A percentile compares a stretch with the other conserved stretches of the same genome.
Evolutionary conservation across 441 rosid genomes (phyloP).

Genomic region (Gossypium laxum): DNA sequence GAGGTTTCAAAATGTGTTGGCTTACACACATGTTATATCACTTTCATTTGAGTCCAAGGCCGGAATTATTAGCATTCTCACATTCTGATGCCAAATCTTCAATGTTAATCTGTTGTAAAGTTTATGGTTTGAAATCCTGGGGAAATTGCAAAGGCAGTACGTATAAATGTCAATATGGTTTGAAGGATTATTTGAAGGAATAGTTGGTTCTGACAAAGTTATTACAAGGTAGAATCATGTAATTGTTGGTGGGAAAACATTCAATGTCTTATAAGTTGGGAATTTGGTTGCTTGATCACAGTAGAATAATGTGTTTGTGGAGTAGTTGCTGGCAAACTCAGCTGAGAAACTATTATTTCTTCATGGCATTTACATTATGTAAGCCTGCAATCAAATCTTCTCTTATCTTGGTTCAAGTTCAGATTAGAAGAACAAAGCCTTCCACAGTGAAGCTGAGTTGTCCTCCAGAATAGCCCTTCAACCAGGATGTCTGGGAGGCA

Average conservation of each 20-base stretch:
- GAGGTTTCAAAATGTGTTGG: background rate
- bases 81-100: no score
- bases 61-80: no score
- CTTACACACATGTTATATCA: background rate
- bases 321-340: background rate
- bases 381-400: background rate
- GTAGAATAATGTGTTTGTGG: background rate
- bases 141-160: no score
- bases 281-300: background rate
- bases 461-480: background rate
- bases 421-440: background rate
- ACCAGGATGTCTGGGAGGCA: background rate
- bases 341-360: background rate
- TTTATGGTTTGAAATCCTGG: no score
- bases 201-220: no score
- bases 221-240: no score
- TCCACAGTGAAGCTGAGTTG: background rate
- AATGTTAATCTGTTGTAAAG: no score
- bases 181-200: no score
- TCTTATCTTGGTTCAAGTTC: background rate
- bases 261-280: background rate
- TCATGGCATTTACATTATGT: background rate
- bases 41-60: background rate
- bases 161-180: no score
- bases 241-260: no score